Percentiles rank a stretch among this genome's conserved stretches.
phyloP scores from a whole-genome alignment of 495 filamentous ascomycete genomes.

The Talaromyces borbonicus region DNA sequence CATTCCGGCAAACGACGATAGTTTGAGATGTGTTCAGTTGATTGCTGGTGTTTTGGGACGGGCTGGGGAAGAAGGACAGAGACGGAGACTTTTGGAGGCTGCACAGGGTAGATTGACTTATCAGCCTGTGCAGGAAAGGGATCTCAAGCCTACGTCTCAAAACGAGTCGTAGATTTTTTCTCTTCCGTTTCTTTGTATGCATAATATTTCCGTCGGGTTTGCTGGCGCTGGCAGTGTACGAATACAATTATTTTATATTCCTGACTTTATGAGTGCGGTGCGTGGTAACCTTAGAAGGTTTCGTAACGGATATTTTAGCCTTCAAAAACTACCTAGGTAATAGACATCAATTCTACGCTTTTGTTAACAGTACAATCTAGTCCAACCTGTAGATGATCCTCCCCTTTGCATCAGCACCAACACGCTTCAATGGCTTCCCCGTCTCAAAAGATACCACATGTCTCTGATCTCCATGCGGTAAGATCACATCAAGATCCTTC shows the following conservation, averaged over 20 bases:
- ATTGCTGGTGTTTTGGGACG: constrained; percentile 79
- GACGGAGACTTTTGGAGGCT: constrained; percentile 51
- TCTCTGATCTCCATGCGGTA: constrained; percentile 42
- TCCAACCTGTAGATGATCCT: constrained; percentile 20
- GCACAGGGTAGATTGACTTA: constrained; percentile 49
- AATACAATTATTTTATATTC: constrained; percentile 10
- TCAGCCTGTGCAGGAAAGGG: constrained; percentile 28
- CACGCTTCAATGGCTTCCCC: constrained; percentile 21
- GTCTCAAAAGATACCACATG: constrained; percentile 23
- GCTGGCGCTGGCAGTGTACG: constrained; percentile 17
- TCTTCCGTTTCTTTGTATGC: constrained; percentile 8
- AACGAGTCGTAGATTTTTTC: constrained; percentile 14
- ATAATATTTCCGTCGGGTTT: background rate
- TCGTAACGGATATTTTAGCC: too few relatives aligned
- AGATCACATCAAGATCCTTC: constrained; percentile 41
- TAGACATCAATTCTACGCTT: constrained; percentile 11
- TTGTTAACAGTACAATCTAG: background rate
- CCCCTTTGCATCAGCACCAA: constrained; percentile 23
- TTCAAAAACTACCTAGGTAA: constrained; percentile 30
- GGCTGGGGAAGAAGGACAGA: constrained; percentile 71
- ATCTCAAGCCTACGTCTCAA: constrained; percentile 14
- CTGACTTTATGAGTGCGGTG: too few relatives aligned
- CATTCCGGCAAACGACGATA: constrained; percentile 95
- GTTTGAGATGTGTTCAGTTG: constrained; percentile 67
- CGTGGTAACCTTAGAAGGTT: too few relatives aligned